These are phyloP conservation scores for Anthostomella pinea DNA, from an alignment of 2,329 filamentous ascomycete species.

Conservation along the genomic window DNA sequence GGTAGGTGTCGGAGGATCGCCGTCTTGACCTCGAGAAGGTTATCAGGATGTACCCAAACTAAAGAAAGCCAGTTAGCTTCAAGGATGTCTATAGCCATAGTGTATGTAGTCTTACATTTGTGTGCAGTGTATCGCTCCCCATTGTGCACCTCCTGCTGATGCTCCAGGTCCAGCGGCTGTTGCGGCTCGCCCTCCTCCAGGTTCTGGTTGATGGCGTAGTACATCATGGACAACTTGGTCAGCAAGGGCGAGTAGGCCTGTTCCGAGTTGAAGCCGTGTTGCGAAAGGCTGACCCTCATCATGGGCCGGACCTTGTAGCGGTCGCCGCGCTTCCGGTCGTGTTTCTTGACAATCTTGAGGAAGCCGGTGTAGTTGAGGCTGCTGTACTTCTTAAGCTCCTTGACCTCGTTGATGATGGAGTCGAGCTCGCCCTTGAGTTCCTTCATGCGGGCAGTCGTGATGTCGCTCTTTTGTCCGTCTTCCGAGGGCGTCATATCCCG, in stretches of 20 bases:
- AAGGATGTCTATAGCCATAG: slow-evolving; percentile 8
- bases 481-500: slow-evolving; percentile 75
- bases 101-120: slow-evolving; percentile 65
- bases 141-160: slow-evolving; percentile 55
- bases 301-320: slow-evolving; percentile 87
- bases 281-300: slow-evolving; percentile 84
- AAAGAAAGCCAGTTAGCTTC: slow-evolving; percentile 28
- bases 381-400: slow-evolving; percentile 91
- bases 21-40: slow-evolving; percentile 95
- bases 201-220: slow-evolving; percentile 86
- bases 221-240: slow-evolving; percentile 90
- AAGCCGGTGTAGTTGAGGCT: slow-evolving; percentile 97
- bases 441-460: slow-evolving; percentile 55
- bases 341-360: slow-evolving; percentile 98
- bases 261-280: slow-evolving; percentile 91
- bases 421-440: slow-evolving; percentile 80
- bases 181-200: slow-evolving; percentile 57
- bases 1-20: slow-evolving; percentile 88
- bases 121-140: slow-evolving; percentile 78
- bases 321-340: slow-evolving; percentile 86
- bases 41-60: slow-evolving; percentile 96
- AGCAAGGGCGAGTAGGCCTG: slow-evolving; percentile 82
- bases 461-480: slow-evolving; percentile 49
- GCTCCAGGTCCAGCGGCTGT: slow-evolving; percentile 46
- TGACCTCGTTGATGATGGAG: slow-evolving; percentile 82